Base-by-base conservation (phyloP, 1,284 basidiomycete genomes). In the Exobasidium rhododendri region DNA sequence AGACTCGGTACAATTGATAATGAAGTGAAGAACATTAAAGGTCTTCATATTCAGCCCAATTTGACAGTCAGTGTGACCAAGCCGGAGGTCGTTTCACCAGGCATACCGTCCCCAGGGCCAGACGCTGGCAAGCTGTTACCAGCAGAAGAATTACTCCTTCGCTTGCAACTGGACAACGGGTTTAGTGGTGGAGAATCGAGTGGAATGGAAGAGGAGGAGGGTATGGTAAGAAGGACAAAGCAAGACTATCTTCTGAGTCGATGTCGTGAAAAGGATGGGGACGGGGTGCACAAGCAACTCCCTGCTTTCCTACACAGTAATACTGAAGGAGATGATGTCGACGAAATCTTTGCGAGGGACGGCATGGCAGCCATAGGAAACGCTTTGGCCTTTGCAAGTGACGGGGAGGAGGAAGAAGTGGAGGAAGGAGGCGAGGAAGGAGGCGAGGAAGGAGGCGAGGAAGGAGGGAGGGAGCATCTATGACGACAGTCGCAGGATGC, bases 311-410 rank as follows among this genome's bases (percentile, higher is more conserved):
- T 28, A 17, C 47, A 50, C 20, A 2, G n/a, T 14, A 26, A 28
- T 6, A 26, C 22, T 5, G 26, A 28, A 14, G 47, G 24, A 13
- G 28, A 17, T 4, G 24, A 50, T 24, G 47, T 24, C 13, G 47
- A 20, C 28, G 24, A 50, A 4, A 24, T 17, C 13, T 26, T 24
- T 50, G 47, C n/a, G 22, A 28, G 28, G 26, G 47, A 50, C 28
- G 47, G 47, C 14, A 26, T 50, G 14, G 47, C n/a, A 26, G 47
- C 47, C 4, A 50, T 50, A 6, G 47, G 47, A 24, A 50, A 50
- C 28, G 47, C 47, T 20, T 4, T 50, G 47, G 20, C 47, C 17
- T 40, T 40, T 40, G 35, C 35, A 10, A 40, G 10, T 40, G 17
- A 17, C 35, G 35, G 35, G 17, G 35, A 7, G 17, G 35, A 40